Base-by-base conservation (phyloP, 345 rosid genomes). In the Excoecaria agallocha region DNA sequence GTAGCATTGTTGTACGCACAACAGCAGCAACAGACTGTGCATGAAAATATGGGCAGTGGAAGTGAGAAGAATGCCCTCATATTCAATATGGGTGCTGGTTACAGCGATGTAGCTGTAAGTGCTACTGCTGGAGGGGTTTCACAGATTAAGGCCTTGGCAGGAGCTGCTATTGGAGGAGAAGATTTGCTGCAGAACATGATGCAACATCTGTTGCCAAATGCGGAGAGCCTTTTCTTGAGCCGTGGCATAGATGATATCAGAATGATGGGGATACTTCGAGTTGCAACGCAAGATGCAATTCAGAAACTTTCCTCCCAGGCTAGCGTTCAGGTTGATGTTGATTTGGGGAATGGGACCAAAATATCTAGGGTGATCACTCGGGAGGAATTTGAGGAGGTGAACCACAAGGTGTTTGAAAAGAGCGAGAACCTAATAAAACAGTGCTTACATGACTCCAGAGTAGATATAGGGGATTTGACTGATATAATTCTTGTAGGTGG, bases 121-220 rank as follows among this genome's bases (percentile, higher is more conserved):
- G 89, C 96, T 9, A 92, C 97, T 20, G 98, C 89, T 30, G 97
- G 98, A 69, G 98, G 98, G n/a, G 94, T 92, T 84, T 92, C 96
- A 17, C 97, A 89, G 79, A 90, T 94, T 48, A 94, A 88, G 74
- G 87, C 94, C 24, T 82, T 94, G 56, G 82, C 92, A 0, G 98
- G 97, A 70, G 87, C 69, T 54, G 69, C 93, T 15, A 66, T 81
- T 20, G 98, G 98, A 52, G 98, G 96, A 38, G 98, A 94, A 83
- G 98, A 92, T 79, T 76, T 94, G 2, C 82, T 94, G 48, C 97
- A 89, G 81, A 92, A 90, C 75, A 85, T 81, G 74, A 88, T 94
- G 87, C 68, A 46, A 5, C 71, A 88, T 83, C 86, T 92, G 22
- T 71, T 90, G 52, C 89, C 93, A 3, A 66, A 82, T 39, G 71